Base-by-base conservation (phyloP, 2,329 filamentous ascomycete genomes). In the Colletotrichum noveboracense region DNA sequence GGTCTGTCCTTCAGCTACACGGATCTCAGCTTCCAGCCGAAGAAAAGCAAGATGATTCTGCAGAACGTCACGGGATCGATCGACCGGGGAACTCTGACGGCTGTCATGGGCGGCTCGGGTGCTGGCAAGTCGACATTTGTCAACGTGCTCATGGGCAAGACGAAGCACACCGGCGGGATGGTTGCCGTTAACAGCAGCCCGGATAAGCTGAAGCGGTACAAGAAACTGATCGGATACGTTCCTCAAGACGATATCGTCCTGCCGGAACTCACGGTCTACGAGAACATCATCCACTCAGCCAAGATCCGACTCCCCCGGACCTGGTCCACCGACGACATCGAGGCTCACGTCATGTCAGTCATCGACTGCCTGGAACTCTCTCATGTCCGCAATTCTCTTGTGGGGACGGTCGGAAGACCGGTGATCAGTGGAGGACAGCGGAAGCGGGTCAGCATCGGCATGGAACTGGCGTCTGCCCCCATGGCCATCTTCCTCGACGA, bases 201-300 rank as follows among this genome's bases (percentile, higher is more conserved):
- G 0, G 85, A 87, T 14, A 86, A 86, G 76, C 85, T 90, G 82
- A 85, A 85, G 79, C 83, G 84, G 56, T 92, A 90, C 81, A 91
- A 90, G 81, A 91, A 91, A 79, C 84, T 92, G 73, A 91, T 92
- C 30, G 90, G 90, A 26, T 92, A 91, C 75, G 91, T 93, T 5
- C 91, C 91, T 2, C 91, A 93, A 78, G 89, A 92, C 76, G 91
- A 92, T 79, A 87, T 92, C 30, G 87, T 92, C 5, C 84, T 92
- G 12, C 88, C 90, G 0, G 89, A 93, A 79, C 81, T 93, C 61
- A 93, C 91, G 0, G 90, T 93, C 7, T 87, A 88, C 66, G 91
- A 93, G 80, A 93, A 92, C 74, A 91, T 93, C 56, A 82, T 91
- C 6, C 90, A 92, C 76, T 91, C 90, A 0, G 91, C 90, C 18